Evolutionary conservation across 352 stramenopile species (phyloP).

Genomic region (Globisporangium nunn): DNA sequence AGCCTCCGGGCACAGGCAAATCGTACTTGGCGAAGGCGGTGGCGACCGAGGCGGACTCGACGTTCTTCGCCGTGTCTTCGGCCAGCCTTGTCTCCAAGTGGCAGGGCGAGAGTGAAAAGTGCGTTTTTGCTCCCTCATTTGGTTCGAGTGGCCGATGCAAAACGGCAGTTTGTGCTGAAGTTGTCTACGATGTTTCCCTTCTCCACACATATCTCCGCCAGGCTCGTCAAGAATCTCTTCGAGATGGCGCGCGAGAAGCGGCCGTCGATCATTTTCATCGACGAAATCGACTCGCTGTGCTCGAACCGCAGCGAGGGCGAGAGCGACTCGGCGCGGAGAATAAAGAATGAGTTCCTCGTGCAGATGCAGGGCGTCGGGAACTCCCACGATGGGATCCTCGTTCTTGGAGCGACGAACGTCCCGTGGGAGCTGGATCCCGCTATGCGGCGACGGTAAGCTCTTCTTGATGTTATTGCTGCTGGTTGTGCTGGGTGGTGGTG

Average conservation of each 20-base stretch:
- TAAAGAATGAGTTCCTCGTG: slow-evolving; percentile 99
- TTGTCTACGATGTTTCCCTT: background rate
- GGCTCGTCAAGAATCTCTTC: slow-evolving; percentile 97
- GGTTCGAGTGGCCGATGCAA: slow-evolving; percentile 23
- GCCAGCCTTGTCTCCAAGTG: slow-evolving; percentile 98
- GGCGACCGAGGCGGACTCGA: slow-evolving; percentile 97
- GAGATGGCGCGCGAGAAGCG: slow-evolving; percentile 95
- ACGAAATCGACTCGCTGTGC: slow-evolving; percentile 96
- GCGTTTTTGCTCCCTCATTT: background rate
- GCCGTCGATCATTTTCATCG: slow-evolving; percentile 95
- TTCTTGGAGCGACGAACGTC: slow-evolving; percentile 97
- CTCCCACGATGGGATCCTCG: slow-evolving; percentile 87
- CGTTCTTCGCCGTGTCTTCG: slow-evolving; percentile 98
- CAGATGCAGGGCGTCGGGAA: slow-evolving; percentile 96
- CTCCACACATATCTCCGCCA: slow-evolving; percentile 9
- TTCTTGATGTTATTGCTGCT: background rate
- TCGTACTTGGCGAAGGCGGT: slow-evolving; percentile 97
- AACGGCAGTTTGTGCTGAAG: background rate
- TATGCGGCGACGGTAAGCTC: slow-evolving; percentile 87
- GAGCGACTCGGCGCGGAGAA: slow-evolving; percentile 92
- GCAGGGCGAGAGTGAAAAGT: slow-evolving; percentile 94
- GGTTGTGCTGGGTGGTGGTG: background rate
- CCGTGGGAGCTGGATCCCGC: slow-evolving; percentile 97
- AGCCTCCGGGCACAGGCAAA: slow-evolving; percentile 91
- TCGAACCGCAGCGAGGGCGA: slow-evolving; percentile 91